Conservation (phyloP, 495 filamentous ascomycete species). For the Penicillium bialowiezense region DNA sequence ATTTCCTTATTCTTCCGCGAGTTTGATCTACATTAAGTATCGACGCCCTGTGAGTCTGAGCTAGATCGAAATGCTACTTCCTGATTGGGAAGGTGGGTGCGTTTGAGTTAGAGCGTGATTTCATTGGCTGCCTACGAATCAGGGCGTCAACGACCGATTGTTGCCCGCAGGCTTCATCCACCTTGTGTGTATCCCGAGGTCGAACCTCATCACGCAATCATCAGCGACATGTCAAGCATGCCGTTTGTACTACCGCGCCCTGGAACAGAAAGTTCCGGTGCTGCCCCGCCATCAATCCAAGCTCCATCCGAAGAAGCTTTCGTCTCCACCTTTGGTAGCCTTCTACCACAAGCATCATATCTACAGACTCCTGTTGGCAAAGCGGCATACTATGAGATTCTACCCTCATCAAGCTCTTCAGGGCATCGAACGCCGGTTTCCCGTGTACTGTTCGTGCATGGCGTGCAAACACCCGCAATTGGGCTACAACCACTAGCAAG, state of each 20-base stretch:
- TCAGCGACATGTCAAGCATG: constrained; percentile 11
- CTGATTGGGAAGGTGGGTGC: no score
- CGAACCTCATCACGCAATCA: no score
- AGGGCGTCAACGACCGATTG: no score
- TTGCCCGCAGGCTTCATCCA: no score
- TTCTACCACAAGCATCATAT: constrained; percentile 36
- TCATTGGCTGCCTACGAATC: no score
- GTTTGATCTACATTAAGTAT: no score
- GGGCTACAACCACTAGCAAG: constrained; percentile 32
- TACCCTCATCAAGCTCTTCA: constrained; percentile 7
- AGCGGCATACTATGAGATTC: constrained; percentile 36
- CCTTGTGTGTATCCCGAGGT: no score
- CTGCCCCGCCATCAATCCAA: constrained; percentile 19
- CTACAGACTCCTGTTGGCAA: constrained; percentile 27
- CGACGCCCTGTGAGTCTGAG: no score
- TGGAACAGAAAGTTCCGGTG: constrained; percentile 6
- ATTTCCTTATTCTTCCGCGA: no score
- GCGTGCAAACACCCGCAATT: constrained; percentile 37
- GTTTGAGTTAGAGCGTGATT: no score
- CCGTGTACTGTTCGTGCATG: constrained; percentile 32
- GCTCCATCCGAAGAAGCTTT: constrained; percentile 37
- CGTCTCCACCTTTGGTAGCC: constrained; percentile 28
- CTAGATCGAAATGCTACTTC: no score
- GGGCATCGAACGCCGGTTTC: background rate
- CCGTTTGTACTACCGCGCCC: constrained; percentile 33